phyloP scores from a whole-genome alignment of 139 green algal genomes.

The Chlamydomonas asymmetrica region DNA sequence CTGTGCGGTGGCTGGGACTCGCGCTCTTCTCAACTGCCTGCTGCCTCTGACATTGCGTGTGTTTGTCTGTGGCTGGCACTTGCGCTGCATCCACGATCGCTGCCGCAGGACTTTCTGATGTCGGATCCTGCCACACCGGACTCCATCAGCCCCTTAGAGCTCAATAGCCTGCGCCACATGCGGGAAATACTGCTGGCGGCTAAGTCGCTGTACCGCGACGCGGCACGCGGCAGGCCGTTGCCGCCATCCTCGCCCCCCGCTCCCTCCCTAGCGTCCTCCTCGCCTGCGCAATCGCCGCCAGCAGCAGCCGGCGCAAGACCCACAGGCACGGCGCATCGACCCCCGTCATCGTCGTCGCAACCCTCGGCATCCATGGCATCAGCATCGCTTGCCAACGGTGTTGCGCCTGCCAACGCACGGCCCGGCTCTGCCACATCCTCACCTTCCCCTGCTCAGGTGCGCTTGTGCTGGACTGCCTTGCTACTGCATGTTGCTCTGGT shows the following conservation, averaged over 20 bases:
- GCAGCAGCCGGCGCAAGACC: background rate
- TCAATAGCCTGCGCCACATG: constrained; percentile 44
- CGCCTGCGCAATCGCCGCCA: background rate
- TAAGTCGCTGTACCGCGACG: constrained; percentile 3
- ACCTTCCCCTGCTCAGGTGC: too few species aligned
- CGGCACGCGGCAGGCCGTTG: background rate
- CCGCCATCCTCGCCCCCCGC: background rate
- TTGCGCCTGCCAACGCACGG: background rate
- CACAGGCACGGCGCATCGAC: too few species aligned
- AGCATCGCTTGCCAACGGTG: too few species aligned
- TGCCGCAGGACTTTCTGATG: constrained; percentile 32
- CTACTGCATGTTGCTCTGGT: too few species aligned
- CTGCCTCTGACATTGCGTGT: too few species aligned
- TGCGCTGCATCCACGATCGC: too few species aligned
- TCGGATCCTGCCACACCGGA: constrained; percentile 1
- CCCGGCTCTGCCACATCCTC: background rate
- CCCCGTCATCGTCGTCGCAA: too few species aligned
- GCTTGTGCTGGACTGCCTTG: too few species aligned
- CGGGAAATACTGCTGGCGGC: constrained; percentile 41
- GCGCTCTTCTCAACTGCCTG: too few species aligned
- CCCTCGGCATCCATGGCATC: too few species aligned
- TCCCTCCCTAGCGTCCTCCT: background rate
- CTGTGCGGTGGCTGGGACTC: too few species aligned
- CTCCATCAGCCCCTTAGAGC: constrained; percentile 34
- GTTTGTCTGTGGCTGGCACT: too few species aligned